A percentile compares a stretch with the other conserved stretches of the same genome.
phyloP scores from a whole-genome alignment of 2,329 filamentous ascomycete genomes.

The Verticillium nonalfalfae region DNA sequence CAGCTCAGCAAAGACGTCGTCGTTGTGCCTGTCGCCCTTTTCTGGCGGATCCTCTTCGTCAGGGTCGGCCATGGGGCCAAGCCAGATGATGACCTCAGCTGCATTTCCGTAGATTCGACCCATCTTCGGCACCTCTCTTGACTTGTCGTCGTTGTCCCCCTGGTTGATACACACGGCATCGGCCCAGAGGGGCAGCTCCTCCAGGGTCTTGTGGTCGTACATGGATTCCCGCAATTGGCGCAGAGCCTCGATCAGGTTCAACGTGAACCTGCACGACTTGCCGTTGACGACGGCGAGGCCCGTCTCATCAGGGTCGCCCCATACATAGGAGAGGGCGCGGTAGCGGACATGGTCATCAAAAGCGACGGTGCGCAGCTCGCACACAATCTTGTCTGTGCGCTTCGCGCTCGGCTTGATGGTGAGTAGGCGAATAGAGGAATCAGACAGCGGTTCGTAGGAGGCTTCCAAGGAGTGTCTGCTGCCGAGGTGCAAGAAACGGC shows the following conservation, averaged over 20 bases:
- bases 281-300: constrained; percentile 10
- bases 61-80: background rate
- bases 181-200: constrained; percentile 21
- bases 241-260: constrained; percentile 22
- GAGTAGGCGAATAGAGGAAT: background rate
- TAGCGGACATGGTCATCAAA: constrained; percentile 2
- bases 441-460: background rate
- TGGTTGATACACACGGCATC: constrained; percentile 25
- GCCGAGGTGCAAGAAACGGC: background rate
- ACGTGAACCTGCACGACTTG: constrained; percentile 18
- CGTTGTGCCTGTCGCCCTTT: background rate
- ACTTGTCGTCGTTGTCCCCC: constrained; percentile 4
- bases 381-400: background rate
- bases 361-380: background rate
- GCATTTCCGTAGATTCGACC: constrained; percentile 2
- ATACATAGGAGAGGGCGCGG: constrained; percentile 14
- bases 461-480: background rate
- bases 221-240: constrained; percentile 16
- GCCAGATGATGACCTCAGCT: constrained; percentile 4
- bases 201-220: constrained; percentile 13
- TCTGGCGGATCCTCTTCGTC: background rate
- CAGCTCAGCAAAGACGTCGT: background rate
- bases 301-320: constrained; percentile 6
- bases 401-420: background rate
- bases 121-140: constrained; percentile 4